Base-by-base conservation (phyloP, 2,329 filamentous ascomycete genomes). In the Daldinia sp. region DNA sequence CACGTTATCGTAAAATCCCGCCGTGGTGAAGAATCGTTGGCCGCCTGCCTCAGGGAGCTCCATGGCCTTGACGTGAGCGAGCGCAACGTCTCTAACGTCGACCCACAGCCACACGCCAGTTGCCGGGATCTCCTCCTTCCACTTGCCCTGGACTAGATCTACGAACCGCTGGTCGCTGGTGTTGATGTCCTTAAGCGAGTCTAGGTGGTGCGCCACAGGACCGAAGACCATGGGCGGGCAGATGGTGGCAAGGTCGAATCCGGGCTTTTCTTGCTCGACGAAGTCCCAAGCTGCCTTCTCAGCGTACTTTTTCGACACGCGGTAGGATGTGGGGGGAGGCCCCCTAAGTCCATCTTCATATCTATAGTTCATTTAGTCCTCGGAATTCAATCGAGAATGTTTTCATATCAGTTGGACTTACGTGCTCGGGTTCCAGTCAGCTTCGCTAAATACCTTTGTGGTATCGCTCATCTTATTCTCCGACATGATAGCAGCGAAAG, bases 1-100 rank as follows among this genome's bases (percentile, higher is more conserved):
- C 4, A 76, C 76, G 74, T 85, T 83, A 60, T 70, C 77, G 73
- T 79, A 86, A 69, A 73, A 75, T 7, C 83, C 83, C 0, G 77
- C 77, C 1, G 80, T 81, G 6, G 80, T 77, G 65, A 87, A 82
- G 64, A 87, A 78, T 32, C 85, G 76, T 72, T 80, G 78, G 15
- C 84, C 84, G 23, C 78, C 80, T 0, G 81, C 82, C 39, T 77
- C 78, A 3, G 79, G 74, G 56, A 74, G 72, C 74, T 85, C 83
- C 52, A 86, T 73, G 2, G 84, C 84, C 48, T 77, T 75, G 17
- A 87, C 74, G 68, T 87, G 85, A 6, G 83, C 84, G 45, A 69
- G 69, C 0, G 85, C 85, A 0, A 83, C 80, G 68, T 87, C 85
- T 23, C 85, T 78, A 30, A 87, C 85, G 71, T 87, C 85, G 34